Conservation (phyloP, 371 early-diverging fungal genomes). For the Batrachochytrium dendrobatidis region DNA sequence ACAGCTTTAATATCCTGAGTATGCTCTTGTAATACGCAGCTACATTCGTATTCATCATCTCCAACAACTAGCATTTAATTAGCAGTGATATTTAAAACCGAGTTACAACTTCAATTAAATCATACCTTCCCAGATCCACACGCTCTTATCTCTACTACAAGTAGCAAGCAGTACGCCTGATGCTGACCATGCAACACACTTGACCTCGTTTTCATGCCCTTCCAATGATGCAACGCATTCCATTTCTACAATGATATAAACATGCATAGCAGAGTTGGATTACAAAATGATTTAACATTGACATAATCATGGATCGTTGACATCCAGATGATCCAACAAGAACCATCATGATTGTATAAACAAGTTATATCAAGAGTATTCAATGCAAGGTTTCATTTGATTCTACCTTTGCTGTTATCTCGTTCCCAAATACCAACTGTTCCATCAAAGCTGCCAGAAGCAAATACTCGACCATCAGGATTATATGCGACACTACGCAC, state of each 20-base stretch:
- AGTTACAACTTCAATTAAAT: background rate
- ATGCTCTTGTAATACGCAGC: slow-evolving; percentile 92
- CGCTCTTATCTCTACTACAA: slow-evolving; percentile 89
- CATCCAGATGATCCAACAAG: slow-evolving; percentile 2
- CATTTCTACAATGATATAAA: slow-evolving; percentile 54
- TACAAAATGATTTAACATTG: no score
- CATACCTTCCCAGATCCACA: slow-evolving; percentile 95
- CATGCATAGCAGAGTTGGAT: background rate
- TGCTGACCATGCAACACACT: slow-evolving; percentile 81
- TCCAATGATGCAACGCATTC: slow-evolving; percentile 92
- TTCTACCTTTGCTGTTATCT: slow-evolving; percentile 13
- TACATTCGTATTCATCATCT: slow-evolving; percentile 88
- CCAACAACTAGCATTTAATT: slow-evolving; percentile 21
- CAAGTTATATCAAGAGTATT: no score
- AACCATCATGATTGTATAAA: background rate
- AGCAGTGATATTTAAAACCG: background rate
- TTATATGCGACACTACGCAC: slow-evolving; percentile 85
- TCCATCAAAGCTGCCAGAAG: slow-evolving; percentile 90
- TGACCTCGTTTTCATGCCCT: slow-evolving; percentile 98
- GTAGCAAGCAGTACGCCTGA: slow-evolving; percentile 81
- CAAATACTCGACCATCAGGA: slow-evolving; percentile 65
- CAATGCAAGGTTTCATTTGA: no score
- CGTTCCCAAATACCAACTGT: slow-evolving; percentile 87
- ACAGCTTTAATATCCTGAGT: slow-evolving; percentile 94
- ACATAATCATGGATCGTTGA: no score